A percentile compares a stretch with the other conserved stretches of the same genome.
phyloP scores from a whole-genome alignment of 148 eudicot species.

The Vaccinium vitisidaea region DNA sequence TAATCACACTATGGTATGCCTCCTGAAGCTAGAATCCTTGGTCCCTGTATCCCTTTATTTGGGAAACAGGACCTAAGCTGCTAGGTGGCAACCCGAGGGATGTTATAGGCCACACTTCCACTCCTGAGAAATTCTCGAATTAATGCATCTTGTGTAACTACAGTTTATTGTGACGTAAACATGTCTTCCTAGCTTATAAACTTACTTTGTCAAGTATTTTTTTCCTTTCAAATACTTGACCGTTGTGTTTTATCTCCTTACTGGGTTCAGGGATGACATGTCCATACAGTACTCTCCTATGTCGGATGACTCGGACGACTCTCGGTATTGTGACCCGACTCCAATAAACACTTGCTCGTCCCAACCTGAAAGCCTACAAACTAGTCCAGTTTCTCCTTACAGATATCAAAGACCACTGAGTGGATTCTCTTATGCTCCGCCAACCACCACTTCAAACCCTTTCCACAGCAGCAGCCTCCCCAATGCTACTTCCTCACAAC shows the following conservation, averaged over 20 bases:
- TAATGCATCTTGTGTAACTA: background rate
- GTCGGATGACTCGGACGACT: constrained; percentile 88
- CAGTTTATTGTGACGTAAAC: background rate
- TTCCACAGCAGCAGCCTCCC: constrained; percentile 33
- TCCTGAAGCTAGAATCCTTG: background rate
- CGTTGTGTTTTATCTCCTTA: background rate
- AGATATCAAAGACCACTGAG: constrained; percentile 57
- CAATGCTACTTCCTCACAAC: constrained; percentile 40
- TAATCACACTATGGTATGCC: background rate
- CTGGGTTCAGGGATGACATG: constrained; percentile 66
- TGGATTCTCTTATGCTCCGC: constrained; percentile 51
- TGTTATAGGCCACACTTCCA: background rate
- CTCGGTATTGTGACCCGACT: constrained; percentile 60
- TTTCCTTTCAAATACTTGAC: background rate
- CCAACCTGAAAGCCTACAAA: constrained; percentile 75
- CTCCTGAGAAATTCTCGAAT: background rate
- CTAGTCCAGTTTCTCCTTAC: constrained; percentile 93
- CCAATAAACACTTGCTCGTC: constrained; percentile 54
- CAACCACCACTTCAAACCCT: constrained; percentile 43
- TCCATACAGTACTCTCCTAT: constrained; percentile 77
- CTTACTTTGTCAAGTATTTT: background rate
- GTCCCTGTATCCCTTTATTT: background rate
- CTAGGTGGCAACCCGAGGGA: background rate
- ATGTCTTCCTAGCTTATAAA: background rate
- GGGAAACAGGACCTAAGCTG: background rate